Base-by-base conservation (phyloP, 2,329 filamentous ascomycete species). In the Scedosporium dehoogii region DNA sequence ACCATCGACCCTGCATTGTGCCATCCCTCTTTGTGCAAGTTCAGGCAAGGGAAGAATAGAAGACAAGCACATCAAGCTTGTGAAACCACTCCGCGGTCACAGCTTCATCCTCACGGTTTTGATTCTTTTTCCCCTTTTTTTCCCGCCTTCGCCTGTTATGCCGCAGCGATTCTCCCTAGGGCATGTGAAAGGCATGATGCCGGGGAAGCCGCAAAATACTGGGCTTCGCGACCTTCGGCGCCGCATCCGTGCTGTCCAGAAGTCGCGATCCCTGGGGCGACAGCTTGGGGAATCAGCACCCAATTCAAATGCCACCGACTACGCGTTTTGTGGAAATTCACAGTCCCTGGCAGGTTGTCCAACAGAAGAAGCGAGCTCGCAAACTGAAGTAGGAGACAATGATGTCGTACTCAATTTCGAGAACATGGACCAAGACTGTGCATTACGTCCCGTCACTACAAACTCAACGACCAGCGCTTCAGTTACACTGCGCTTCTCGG, bases 341-440 rank as follows among this genome's bases (percentile, higher is more conserved):
- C 29, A 33, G 29, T 33, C 29, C 29, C 29, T 33, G 29, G 29
- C 29, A 33, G 29, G 6, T 3, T 7, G 3, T 9, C 2, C 29
- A 33, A 33, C 29, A 33, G 29, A 33, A 33, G 29, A 33, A 1
- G 29, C 29, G 29, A 33, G 29, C 29, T 33, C 29, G 6, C 29
- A 33, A 9, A 9, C 29, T 1, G 29, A 33, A 9, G 6, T 33
- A 7, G 3, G 6, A 33, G 29, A 33, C 29, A 33, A 55, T 55
- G 48, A 55, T 23, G 48, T 55, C 14, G 18, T 55, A 12, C 48
- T 55, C 18, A 55, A 55, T 25, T 55, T 55, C 7, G 16, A 55
- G 48, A 55, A 55, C 48, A 55, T 55, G 48, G 48, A 55, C 48
- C 48, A 55, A 55, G 48, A 55, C 48, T 55, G 48, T 23, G 48